Base-by-base conservation (phyloP, 179 eudicot species). In the Heliamphora pulchella region DNA sequence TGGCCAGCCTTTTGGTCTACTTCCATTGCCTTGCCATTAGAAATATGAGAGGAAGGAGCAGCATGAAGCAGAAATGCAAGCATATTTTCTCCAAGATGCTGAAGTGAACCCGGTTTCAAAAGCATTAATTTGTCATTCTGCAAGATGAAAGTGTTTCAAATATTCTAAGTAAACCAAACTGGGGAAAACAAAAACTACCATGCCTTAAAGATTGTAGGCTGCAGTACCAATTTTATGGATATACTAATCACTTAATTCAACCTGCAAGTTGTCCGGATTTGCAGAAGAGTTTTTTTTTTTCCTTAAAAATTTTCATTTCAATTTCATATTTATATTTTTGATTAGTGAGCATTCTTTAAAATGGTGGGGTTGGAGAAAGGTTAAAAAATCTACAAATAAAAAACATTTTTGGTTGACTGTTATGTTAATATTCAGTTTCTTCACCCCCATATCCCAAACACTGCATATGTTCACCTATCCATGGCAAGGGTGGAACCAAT, bases 61-160 rank as follows among this genome's bases (percentile, higher is more conserved):
- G 91, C 85, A 46, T 87, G 90, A 84, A 86, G 89, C 87, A 96
- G 84, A 86, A 92, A 96, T 9, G 97, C 91, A 80, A 94, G 90
- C 98, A 96, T 91, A 86, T 96, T 96, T 81, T 94, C 99, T 83
- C 99, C 99, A 81, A 94, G 93, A 90, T 96, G 98, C 89, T 96
- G 99, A 80, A 94, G 98, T 59, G 99, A 96, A 80, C 99, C 99
- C 50, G 91, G 89, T 80, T 82, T 91, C 80, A 96, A 79, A 81
- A 96, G 98, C 86, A 89, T 86, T 82, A 94, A 50, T 78, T 92
- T 94, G 87, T 96, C 99, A 87, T 96, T 96, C 99, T 96, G 95
- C 87, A 87, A 15, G 4, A 15, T 63, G 72, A 79, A 64, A 18
- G 15, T 8, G 43, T 50, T 53, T 50, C 59, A 64, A n/a, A 39